Percentiles rank a stretch among this genome's conserved stretches.
These are phyloP conservation scores for Saccharomycopsis selenospora DNA, from an alignment of 805 yeast species.

Conservation along the genomic window DNA sequence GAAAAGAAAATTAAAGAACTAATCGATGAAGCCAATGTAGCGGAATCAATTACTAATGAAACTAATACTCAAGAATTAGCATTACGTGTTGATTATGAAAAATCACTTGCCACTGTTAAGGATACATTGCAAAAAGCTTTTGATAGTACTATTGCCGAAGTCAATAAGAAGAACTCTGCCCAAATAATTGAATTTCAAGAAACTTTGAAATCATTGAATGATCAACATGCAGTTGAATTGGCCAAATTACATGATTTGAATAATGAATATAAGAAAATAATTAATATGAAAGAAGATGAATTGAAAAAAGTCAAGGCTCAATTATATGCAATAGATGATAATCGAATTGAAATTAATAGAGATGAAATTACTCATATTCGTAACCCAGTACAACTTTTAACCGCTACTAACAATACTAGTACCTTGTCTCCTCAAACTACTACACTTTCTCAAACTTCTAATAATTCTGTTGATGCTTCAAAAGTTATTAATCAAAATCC, in stretches of 20 bases:
- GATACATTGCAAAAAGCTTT: not conserved
- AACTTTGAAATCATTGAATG: not conserved
- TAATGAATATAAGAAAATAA: not conserved
- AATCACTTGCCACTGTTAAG: not conserved
- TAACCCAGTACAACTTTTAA: not conserved
- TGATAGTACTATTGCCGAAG: not conserved
- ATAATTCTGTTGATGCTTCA: not conserved
- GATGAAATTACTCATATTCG: not conserved
- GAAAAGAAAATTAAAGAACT: not conserved
- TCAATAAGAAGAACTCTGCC: not conserved
- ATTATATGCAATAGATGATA: not conserved
- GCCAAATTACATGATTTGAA: not conserved
- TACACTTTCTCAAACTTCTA: not conserved
- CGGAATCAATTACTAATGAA: not conserved
- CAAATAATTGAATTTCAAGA: not conserved
- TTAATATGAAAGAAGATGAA: not conserved
- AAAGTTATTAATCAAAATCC: not conserved
- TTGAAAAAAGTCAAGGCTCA: slow-evolving; percentile 9
- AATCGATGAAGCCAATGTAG: not conserved
- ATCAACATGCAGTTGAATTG: not conserved
- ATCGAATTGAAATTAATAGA: not conserved
- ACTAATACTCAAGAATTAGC: not conserved
- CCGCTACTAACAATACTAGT: not conserved
- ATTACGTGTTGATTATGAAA: not conserved
- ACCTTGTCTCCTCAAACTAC: not conserved